Evolutionary conservation across 2,329 filamentous ascomycete genomes (phyloP).

Genomic region (Sphaerulina populicola): DNA sequence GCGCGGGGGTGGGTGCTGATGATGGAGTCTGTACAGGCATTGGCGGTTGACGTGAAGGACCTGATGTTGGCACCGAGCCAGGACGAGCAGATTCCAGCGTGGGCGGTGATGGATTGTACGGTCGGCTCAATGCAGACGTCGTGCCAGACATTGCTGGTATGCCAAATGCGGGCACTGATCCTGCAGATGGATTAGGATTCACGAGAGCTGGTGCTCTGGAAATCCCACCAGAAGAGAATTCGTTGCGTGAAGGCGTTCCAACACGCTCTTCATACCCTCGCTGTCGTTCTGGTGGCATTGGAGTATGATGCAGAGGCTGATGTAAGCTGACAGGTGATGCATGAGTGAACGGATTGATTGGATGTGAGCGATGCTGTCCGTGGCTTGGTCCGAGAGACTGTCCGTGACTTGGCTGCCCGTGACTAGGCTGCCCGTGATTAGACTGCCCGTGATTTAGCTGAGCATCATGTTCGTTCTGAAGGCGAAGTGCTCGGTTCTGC

Average conservation of each 20-base stretch:
- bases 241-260: conserved; percentile 23
- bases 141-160: conserved; percentile 17
- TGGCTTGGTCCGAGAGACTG: conserved; percentile 15
- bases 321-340: conserved; percentile 26
- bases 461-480: conserved; percentile 25
- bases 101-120: conserved; percentile 27
- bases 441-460: conserved; percentile 23
- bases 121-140: conserved; percentile 19
- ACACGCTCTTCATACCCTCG: conserved; percentile 27
- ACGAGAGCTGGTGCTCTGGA: conserved; percentile 17
- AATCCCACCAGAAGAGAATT: conserved; percentile 13
- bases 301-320: conserved; percentile 1
- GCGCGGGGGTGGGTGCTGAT: conserved; percentile 23
- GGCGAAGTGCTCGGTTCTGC: conserved; percentile 28
- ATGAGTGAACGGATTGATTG: conserved; percentile 20
- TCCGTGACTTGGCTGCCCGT: conserved; percentile 14
- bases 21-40: conserved; percentile 10
- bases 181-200: conserved; percentile 14
- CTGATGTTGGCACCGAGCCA: conserved; percentile 21
- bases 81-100: conserved; percentile 29
- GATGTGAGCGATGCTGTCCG: conserved; percentile 16
- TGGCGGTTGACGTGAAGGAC: conserved; percentile 13
- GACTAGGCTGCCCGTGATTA: background rate
- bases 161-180: conserved; percentile 10
- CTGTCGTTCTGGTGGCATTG: conserved; percentile 24